Evolutionary conservation across 2,329 filamentous ascomycete genomes (phyloP), one percentile per base, ranked within the genome.

Genomic region (Alternaria alternata): DNA sequence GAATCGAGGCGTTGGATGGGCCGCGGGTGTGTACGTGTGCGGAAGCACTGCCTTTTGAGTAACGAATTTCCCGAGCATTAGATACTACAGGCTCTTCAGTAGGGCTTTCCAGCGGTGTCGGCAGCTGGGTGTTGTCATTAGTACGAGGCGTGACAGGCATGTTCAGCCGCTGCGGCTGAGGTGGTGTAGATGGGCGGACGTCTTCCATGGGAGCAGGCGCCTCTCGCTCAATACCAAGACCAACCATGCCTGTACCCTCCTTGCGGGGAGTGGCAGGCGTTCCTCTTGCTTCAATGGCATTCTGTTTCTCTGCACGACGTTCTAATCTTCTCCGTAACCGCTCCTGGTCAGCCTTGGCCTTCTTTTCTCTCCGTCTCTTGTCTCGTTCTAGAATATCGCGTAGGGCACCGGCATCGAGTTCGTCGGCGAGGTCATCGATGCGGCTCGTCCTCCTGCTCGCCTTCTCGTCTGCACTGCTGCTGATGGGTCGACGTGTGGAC

Each of bases 361-460:
- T 94, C 75, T 88, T 88, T 67, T 97, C 92, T 65, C 86, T 88
- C 58, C 95, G 87, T 70, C 94, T 87, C 66, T 89, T 86, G 73
- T 99, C 95, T 61, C 95, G 85, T 70, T 99, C 95, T 87, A 99
- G 90, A 30, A 98, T 83, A 74, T 96, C 91, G 59, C 94, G 87
- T 39, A 99, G 78, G 68, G 93, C 94, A 53, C 90, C 88, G 4
- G 95, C 91, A 78, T 93, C 92, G 55, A 99, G 84, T 60, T 92
- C 90, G 74, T 98, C 91, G 22, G 93, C 95, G 44, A 98, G 76
- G 44, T 87, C 86, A 59, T 89, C 87, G 46, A 91, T 86, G 34
- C 83, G 83, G 80, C 78, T 91, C 81, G 80, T 92, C 80, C 75
- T 85, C 65, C 84, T 88, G 46, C 64, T 67, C 26, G 83, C 16